A percentile compares a stretch with the other conserved stretches of the same genome.
Evolutionary conservation across 2,329 filamentous ascomycete species (phyloP).

Genomic region (Botrytis pseudocinerea): DNA sequence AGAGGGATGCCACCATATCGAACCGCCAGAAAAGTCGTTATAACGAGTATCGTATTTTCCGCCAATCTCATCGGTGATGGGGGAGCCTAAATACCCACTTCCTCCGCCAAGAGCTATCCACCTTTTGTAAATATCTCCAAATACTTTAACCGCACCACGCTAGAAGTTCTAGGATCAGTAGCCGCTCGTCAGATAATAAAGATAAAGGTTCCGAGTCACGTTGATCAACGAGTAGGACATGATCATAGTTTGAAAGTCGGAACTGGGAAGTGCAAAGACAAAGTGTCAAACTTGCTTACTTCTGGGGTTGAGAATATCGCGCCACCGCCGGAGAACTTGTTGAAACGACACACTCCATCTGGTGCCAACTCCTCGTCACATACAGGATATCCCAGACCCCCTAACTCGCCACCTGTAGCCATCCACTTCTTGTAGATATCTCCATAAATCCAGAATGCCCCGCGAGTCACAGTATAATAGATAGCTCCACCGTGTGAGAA

Average conservation of each 20-base stretch:
- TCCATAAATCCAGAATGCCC: slow-evolving; percentile 18
- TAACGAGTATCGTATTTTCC: slow-evolving; percentile 8
- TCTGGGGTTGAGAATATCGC: slow-evolving; percentile 9
- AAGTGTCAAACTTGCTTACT: not conserved
- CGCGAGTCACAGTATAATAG: slow-evolving; percentile 16
- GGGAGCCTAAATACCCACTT: slow-evolving; percentile 1
- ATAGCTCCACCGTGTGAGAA: slow-evolving; percentile 16
- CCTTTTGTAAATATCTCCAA: slow-evolving; percentile 12
- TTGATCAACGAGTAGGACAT: not conserved
- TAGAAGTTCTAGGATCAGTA: not conserved
- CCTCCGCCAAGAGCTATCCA: slow-evolving; percentile 10
- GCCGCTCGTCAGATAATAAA: not conserved
- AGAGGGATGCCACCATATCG: slow-evolving; percentile 18
- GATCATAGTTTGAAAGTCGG: not conserved
- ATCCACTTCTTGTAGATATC: slow-evolving; percentile 21
- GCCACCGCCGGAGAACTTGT: slow-evolving; percentile 4
- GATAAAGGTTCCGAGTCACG: too few relatives aligned
- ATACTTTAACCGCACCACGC: not conserved
- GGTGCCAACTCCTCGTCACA: slow-evolving; percentile 8
- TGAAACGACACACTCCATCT: slow-evolving; percentile 9
- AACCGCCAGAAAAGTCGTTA: slow-evolving; percentile 2
- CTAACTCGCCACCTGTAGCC: slow-evolving; percentile 5
- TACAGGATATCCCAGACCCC: slow-evolving; percentile 11
- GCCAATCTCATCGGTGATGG: not conserved
- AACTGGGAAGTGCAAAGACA: not conserved